Evolutionary conservation across 2,329 filamentous ascomycete genomes (phyloP).

Genomic region (Venturia aucupariae): DNA sequence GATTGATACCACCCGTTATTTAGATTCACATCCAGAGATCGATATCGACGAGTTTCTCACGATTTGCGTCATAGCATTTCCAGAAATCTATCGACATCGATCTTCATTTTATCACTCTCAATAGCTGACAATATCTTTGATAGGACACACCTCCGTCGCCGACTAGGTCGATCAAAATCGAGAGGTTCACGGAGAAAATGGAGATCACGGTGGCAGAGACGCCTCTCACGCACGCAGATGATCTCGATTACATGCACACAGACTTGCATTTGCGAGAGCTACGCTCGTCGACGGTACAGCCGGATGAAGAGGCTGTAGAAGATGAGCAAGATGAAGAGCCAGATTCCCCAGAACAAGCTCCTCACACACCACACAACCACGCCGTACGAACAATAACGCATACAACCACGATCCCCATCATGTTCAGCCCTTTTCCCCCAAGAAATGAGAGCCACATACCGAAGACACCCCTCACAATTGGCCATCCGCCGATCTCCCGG

Average conservation of each 20-base stretch:
- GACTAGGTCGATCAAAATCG: not conserved
- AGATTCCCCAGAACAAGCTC: constrained; percentile 20
- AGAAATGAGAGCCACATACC: constrained; percentile 21
- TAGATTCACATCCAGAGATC: not conserved
- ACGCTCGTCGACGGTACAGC: constrained; percentile 2
- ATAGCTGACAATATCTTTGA: not conserved
- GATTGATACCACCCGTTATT: not conserved
- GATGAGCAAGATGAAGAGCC: constrained; percentile 12
- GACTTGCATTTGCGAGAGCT: constrained; percentile 3
- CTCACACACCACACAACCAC: constrained; percentile 22
- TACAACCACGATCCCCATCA: constrained; percentile 39
- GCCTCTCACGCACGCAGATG: constrained; percentile 36
- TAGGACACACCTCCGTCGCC: constrained; percentile 22
- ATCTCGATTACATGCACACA: constrained; percentile 20
- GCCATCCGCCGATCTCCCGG: constrained; percentile 24
- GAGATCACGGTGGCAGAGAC: not conserved
- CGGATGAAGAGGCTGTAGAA: not conserved
- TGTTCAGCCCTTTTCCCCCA: constrained; percentile 30
- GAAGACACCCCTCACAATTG: constrained; percentile 24
- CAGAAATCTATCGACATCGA: not conserved
- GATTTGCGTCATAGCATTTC: not conserved
- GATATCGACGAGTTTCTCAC: not conserved
- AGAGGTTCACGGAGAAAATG: not conserved
- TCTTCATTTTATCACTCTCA: not conserved
- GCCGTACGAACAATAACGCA: constrained; percentile 36